Evolutionary conservation across 2,329 filamentous ascomycete species (phyloP).

Genomic region (Aspergillus pseudoterreus): DNA sequence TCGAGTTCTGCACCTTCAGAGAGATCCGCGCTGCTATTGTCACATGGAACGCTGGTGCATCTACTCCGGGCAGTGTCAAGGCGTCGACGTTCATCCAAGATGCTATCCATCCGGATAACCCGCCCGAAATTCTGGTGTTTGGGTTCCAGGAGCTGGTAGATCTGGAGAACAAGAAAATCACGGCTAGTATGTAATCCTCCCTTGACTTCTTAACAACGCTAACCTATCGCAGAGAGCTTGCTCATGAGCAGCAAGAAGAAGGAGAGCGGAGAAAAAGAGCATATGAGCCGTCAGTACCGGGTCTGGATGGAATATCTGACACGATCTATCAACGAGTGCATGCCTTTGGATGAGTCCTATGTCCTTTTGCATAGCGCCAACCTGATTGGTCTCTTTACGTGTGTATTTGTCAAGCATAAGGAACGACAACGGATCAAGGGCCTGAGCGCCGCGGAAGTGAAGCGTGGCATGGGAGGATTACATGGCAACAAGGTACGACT

Average conservation of each 20-base stretch:
- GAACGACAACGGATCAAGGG: slow-evolving; percentile 73
- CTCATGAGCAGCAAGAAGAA: slow-evolving; percentile 80
- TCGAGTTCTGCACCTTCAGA: slow-evolving; percentile 79
- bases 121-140: slow-evolving; percentile 88
- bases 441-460: slow-evolving; percentile 77
- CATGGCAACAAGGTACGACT: slow-evolving; percentile 79
- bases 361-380: slow-evolving; percentile 83
- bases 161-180: slow-evolving; percentile 93
- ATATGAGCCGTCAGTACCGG: slow-evolving; percentile 96
- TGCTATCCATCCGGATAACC: slow-evolving; percentile 69
- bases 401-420: slow-evolving; percentile 84
- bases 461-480: slow-evolving; percentile 90
- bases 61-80: slow-evolving; percentile 78
- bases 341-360: slow-evolving; percentile 74
- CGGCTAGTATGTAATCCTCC: slow-evolving; percentile 63
- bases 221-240: slow-evolving; percentile 61
- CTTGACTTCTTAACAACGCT: slow-evolving; percentile 16
- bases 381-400: slow-evolving; percentile 91
- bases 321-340: slow-evolving; percentile 75
- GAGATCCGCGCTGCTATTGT: slow-evolving; percentile 76
- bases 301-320: slow-evolving; percentile 92
- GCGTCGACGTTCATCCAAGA: slow-evolving; percentile 78
- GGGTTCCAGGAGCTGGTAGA: slow-evolving; percentile 99
- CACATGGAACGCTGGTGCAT: slow-evolving; percentile 97
- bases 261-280: slow-evolving; percentile 69